Conservation (phyloP, 2,329 filamentous ascomycete species). For the Trichoderma breve region DNA sequence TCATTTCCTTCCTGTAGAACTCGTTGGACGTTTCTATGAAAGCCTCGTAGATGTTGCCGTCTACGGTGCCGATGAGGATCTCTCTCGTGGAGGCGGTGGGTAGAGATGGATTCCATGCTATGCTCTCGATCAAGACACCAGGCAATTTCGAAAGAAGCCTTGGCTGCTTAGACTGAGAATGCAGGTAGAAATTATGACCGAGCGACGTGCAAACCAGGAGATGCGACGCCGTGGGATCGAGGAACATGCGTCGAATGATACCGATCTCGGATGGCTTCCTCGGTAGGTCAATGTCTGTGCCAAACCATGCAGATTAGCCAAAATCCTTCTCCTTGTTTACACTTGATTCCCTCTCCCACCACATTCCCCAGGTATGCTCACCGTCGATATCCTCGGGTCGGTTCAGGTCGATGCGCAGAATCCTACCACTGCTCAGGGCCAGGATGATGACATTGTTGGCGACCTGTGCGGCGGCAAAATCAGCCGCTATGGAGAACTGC, state of each 20-base stretch:
- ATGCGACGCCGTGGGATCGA: conserved; percentile 95
- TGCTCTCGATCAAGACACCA: conserved; percentile 80
- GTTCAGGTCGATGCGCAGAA: conserved; percentile 91
- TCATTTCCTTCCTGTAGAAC: conserved; percentile 93
- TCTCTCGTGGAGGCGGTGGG: conserved; percentile 93
- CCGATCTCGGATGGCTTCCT: conserved; percentile 90
- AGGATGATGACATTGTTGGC: conserved; percentile 95
- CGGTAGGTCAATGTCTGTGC: conserved; percentile 87
- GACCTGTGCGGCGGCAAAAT: conserved; percentile 95
- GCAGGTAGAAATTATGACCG: conserved; percentile 96
- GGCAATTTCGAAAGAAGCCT: conserved; percentile 79
- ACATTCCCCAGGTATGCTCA: conserved; percentile 36
- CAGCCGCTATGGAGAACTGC: conserved; percentile 88
- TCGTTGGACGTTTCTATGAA: conserved; percentile 93
- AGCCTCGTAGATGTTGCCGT: conserved; percentile 91
- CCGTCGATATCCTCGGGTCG: conserved; percentile 93
- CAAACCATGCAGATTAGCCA: conserved; percentile 15
- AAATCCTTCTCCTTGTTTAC: neutral
- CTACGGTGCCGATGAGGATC: conserved; percentile 86
- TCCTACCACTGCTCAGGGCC: conserved; percentile 86
- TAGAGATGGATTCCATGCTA: conserved; percentile 92
- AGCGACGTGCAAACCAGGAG: conserved; percentile 86
- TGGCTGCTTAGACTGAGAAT: conserved; percentile 88
- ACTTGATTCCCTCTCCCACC: neutral
- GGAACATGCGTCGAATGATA: conserved; percentile 91